phyloP scores from a whole-genome alignment of 331 rosid genomes.

The Acacia concinna region DNA sequence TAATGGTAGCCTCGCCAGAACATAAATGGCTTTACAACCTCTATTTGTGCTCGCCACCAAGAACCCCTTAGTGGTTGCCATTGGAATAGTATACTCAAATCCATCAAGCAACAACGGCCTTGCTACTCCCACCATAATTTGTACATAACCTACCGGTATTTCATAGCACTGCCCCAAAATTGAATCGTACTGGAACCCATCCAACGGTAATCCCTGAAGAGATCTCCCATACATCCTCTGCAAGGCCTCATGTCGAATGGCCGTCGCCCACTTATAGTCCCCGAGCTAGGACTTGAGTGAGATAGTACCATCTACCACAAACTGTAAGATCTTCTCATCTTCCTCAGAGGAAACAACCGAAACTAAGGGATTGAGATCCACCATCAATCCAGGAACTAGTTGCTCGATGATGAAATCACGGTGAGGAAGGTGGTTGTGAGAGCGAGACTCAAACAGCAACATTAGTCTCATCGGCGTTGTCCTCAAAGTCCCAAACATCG shows the following conservation, averaged over 20 bases:
- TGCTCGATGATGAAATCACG: slow-evolving; percentile 28
- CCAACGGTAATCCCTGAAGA: slow-evolving; percentile 61
- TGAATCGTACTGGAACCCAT: slow-evolving; percentile 70
- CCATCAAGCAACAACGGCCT: slow-evolving; percentile 82
- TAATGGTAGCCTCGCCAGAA: slow-evolving; percentile 69
- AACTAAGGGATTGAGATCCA: slow-evolving; percentile 18
- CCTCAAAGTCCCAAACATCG: slow-evolving; percentile 68
- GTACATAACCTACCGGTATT: slow-evolving; percentile 81
- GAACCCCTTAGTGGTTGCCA: slow-evolving; percentile 94
- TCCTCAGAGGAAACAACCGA: slow-evolving; percentile 41
- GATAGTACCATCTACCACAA: slow-evolving; percentile 49
- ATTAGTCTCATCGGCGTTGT: slow-evolving; percentile 3
- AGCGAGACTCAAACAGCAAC: background rate
- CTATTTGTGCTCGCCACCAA: slow-evolving; percentile 79
- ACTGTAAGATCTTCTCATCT: slow-evolving; percentile 46
- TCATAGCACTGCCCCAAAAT: slow-evolving; percentile 84
- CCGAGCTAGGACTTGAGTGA: slow-evolving; percentile 63
- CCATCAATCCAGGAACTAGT: slow-evolving; percentile 9
- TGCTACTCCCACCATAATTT: slow-evolving; percentile 82
- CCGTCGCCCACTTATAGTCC: slow-evolving; percentile 61
- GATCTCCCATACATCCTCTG: slow-evolving; percentile 62
- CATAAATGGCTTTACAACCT: slow-evolving; percentile 75
- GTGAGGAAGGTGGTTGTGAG: background rate
- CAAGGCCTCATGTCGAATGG: slow-evolving; percentile 66
- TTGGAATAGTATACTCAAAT: slow-evolving; percentile 68